Evolutionary conservation across 2,329 filamentous ascomycete species (phyloP), one percentile per base, ranked within the genome.

Genomic region (Ceratocystis destructans): DNA sequence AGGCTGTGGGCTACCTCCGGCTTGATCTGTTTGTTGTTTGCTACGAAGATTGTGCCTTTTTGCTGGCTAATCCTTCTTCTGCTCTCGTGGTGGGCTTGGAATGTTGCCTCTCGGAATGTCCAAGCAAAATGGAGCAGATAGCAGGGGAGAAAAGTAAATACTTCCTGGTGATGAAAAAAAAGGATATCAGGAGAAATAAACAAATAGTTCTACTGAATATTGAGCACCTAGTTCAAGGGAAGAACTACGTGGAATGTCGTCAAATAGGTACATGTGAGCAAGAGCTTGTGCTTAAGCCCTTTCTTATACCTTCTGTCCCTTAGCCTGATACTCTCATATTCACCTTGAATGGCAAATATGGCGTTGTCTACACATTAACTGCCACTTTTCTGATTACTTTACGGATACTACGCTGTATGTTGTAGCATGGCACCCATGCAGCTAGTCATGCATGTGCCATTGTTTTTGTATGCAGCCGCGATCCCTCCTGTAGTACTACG

Each of bases 301-400:
- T 48, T 63, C 17, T n/a, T 17, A 7, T 50, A 22, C 28, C 41
- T 28, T 48, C 25, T 22, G 15, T 15, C 25, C 20, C 46, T 63
- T 7, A 22, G 28, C 8, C n/a, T 64, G 17, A 62, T 66, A 31
- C n/a, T 48, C 20, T 66, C 45, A 62, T 66, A 63, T 66, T 33
- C 59, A 33, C 20, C 57, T 63, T 59, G 20, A 31, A 41, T 62
- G 46, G 22, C 25, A 15, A 66, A 66, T 63, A 66, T 66, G 64
- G 46, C 44, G 46, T 45, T 65, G 28, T 65, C 48, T 17, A 28
- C n/a, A 59, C 17, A 59, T 46, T 44, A 55, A 45, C 48, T 53
- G 48, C 48, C 22, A 53, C 10, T 5, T 8, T 28, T 22, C 48
- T 53, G 22, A 53, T 25, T 10, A 22, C 37, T 41, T 41, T 41